Evolutionary conservation across 148 eudicot genomes (phyloP), one percentile per base, ranked within the genome.

Genomic region (Talinum fruticosum): DNA sequence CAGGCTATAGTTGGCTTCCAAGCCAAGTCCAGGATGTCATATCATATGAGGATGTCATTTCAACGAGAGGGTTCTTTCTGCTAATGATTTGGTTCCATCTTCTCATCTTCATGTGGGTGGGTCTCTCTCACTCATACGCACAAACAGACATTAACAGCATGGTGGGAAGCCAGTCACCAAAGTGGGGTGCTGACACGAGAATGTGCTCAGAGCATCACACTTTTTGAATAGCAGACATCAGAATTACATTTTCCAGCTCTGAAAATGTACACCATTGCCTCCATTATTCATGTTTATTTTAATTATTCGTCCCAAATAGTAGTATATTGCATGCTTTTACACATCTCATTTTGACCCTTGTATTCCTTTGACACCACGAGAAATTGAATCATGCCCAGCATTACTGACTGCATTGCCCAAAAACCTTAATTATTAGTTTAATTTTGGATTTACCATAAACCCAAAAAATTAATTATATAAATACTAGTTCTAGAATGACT

Each of bases 41-140:
- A n/a, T 62, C 54, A 37, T 38, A 64, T 61, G 37, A 69, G 37
- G 54, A 64, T 75, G 69, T 57, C 53, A 41, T 45, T 18, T 35
- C 69, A 36, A 74, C 35, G 12, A 23, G 10, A 59, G 28, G 64
- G 29, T 24, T n/a, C 24, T 59, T 74, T 34, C 21, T 32, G 18
- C 76, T 74, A 59, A 74, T 54, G 45, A 74, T 74, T 72, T 37
- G 28, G 33, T n/a, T 64, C 68, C 34, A 57, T 59, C 29, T 54
- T 54, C 64, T n/a, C 28, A n/a, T n/a, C 6, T 6, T 59, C 66
- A 34, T 54, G 76, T 73, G 76, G 64, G 66, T 18, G 14, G 10
- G 49, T n/a, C 51, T 49, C 62, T 53, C 75, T 73, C 47, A 35
- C 32, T 74, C 70, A 14, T 7, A 0, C 37, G 1, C 19, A 13